These are phyloP conservation scores for Cordyceps tenuipes DNA, from an alignment of 2,329 filamentous ascomycete genomes.

Conservation along the genomic window DNA sequence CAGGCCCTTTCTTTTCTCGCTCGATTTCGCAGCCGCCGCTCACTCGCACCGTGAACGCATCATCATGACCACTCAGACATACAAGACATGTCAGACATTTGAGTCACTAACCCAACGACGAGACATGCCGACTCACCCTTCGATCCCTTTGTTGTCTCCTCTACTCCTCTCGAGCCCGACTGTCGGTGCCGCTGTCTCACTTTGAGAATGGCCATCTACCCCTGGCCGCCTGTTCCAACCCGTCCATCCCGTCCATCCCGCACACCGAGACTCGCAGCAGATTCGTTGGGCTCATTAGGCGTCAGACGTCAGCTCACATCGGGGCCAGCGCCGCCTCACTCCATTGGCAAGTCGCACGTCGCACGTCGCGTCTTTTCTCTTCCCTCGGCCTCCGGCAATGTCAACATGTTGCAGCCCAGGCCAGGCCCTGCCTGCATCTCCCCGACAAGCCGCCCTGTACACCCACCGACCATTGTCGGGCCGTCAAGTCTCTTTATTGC, in stretches of 20 bases:
- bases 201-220: neutral
- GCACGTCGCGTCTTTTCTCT: conserved; percentile 1
- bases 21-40: neutral
- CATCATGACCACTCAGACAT: neutral
- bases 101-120: neutral
- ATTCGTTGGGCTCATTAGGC: too few relatives aligned
- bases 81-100: too few relatives aligned
- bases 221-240: neutral
- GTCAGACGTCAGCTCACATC: too few relatives aligned
- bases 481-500: neutral
- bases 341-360: too few relatives aligned
- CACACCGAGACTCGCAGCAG: neutral
- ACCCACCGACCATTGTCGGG: conserved; percentile 4
- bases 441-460: too few relatives aligned
- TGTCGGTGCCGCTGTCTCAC: conserved; percentile 4
- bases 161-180: neutral
- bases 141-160: neutral
- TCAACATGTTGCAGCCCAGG: neutral
- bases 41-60: too few relatives aligned
- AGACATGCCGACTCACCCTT: conserved; percentile 2
- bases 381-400: conserved; percentile 2
- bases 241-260: neutral
- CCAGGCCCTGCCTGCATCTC: neutral
- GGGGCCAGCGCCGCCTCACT: too few relatives aligned
- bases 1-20: neutral